Percentiles rank a stretch among this genome's conserved stretches.
These are phyloP conservation scores for Calonectria pseudoreteaudii DNA, from an alignment of 2,329 filamentous ascomycete genomes.

Conservation along the genomic window DNA sequence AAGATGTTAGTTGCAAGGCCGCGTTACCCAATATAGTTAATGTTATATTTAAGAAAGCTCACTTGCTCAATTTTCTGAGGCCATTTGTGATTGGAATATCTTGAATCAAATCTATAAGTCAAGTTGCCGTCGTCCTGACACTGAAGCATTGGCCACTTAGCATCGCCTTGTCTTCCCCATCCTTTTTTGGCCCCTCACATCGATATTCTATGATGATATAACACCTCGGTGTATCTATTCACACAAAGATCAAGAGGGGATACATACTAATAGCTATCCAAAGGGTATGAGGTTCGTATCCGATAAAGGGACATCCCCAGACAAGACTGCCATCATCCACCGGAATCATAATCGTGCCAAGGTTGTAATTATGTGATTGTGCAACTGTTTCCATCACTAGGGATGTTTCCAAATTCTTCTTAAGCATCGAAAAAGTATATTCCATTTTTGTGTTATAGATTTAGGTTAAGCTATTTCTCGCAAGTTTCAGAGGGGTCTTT, in stretches of 20 bases:
- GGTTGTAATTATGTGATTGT: neutral
- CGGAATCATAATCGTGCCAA: neutral
- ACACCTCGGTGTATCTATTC: neutral
- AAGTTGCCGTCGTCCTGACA: neutral
- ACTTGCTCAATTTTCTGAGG: too few species aligned
- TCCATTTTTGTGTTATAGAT: neutral
- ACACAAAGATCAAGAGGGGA: neutral
- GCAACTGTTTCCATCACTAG: neutral
- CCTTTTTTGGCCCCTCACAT: neutral
- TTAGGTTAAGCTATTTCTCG: neutral
- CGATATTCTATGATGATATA: too few species aligned
- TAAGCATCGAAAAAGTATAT: neutral
- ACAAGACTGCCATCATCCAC: too few species aligned
- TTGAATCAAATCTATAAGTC: too few species aligned
- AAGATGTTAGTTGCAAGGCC: neutral
- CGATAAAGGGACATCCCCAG: too few species aligned
- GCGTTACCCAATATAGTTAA: neutral
- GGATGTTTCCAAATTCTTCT: neutral
- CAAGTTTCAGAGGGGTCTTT: too few species aligned
- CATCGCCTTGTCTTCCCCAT: too few species aligned
- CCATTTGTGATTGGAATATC: too few species aligned
- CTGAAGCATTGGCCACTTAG: neutral
- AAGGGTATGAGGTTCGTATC: too few species aligned
- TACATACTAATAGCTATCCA: too few species aligned
- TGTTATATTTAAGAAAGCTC: neutral